These are phyloP conservation scores for Torrubiella hemipterigena DNA, from an alignment of 2,329 filamentous ascomycete species.

Conservation along the genomic window DNA sequence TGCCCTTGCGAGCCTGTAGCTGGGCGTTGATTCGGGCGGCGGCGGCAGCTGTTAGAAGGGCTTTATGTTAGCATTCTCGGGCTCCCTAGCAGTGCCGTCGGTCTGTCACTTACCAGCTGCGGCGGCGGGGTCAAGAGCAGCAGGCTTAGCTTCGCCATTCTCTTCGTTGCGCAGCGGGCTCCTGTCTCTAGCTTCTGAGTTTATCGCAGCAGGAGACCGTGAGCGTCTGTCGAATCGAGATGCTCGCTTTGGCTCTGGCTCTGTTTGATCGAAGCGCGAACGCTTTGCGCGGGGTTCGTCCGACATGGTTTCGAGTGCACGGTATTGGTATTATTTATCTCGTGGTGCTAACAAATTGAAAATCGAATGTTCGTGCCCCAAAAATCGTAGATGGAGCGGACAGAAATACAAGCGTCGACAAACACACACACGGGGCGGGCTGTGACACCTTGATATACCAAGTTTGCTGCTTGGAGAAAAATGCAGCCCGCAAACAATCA, in stretches of 20 bases:
- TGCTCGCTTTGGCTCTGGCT: constrained; percentile 61
- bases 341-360: no score
- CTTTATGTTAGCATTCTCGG: no score
- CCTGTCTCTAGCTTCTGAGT: constrained; percentile 65
- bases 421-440: no score
- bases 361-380: no score
- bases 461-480: no score
- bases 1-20: constrained; percentile 74
- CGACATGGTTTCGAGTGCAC: constrained; percentile 55
- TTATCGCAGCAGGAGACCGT: constrained; percentile 61
- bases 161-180: constrained; percentile 56
- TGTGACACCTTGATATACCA: no score
- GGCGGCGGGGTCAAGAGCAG: constrained; percentile 55
- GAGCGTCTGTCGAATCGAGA: constrained; percentile 90
- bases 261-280: constrained; percentile 88
- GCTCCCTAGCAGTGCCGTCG: no score
- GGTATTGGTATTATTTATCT: no score
- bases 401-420: no score
- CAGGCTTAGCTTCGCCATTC: constrained; percentile 35
- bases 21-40: constrained; percentile 80
- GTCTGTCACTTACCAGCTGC: constrained; percentile 53
- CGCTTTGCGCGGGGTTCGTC: constrained; percentile 65
- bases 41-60: constrained; percentile 55
- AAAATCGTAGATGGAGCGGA: no score
- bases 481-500: no score